Conservation (phyloP, 768 basidiomycete species). For the Calocera viscosa region DNA sequence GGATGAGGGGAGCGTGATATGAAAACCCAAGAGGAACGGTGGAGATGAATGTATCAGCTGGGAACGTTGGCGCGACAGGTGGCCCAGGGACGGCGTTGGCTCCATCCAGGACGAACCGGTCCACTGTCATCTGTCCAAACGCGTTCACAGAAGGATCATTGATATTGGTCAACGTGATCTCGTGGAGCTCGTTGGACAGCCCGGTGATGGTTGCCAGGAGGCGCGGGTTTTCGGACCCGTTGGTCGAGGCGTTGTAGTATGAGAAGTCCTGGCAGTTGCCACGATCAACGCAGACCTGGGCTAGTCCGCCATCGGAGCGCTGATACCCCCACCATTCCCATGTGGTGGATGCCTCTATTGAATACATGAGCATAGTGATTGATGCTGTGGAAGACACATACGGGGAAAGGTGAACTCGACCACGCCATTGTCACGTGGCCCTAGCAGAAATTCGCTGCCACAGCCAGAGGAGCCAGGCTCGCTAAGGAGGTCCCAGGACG, state of each 20-base stretch:
- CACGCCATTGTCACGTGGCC: neutral
- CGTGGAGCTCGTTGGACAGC: neutral
- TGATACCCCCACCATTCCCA: conserved; percentile 13
- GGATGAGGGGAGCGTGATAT: neutral
- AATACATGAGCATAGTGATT: neutral
- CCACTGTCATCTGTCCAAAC: conserved; percentile 12
- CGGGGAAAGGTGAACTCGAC: conserved; percentile 10
- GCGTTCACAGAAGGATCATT: neutral
- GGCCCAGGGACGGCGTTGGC: neutral
- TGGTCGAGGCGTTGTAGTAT: neutral
- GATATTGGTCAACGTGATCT: conserved; percentile 8
- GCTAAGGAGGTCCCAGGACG: conserved; percentile 2
- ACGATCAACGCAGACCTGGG: conserved; percentile 8
- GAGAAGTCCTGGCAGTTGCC: conserved; percentile 3
- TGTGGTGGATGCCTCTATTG: neutral
- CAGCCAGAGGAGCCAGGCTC: conserved; percentile 5
- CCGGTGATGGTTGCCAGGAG: neutral
- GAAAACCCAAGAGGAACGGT: conserved; percentile 5
- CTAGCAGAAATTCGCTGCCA: neutral
- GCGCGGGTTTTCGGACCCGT: neutral
- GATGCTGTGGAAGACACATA: neutral
- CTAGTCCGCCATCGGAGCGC: conserved; percentile 12
- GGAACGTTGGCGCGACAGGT: conserved; percentile 4
- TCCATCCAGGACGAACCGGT: conserved; percentile 5
- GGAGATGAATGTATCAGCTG: neutral